Base-by-base conservation (phyloP, 495 filamentous ascomycete species). In the Cudoniella acicularis region DNA sequence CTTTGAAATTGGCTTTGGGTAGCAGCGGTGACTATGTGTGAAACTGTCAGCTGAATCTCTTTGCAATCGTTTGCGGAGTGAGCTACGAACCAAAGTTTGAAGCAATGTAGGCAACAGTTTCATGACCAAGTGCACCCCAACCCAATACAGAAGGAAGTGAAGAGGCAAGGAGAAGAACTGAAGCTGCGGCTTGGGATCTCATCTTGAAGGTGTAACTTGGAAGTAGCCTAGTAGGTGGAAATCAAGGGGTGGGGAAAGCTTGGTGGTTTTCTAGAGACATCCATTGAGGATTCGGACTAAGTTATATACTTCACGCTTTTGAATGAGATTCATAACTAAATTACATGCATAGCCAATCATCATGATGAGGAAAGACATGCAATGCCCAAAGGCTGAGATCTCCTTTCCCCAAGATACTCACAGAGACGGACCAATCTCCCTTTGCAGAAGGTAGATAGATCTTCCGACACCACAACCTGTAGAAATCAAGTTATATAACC, bases 81-180 rank as follows among this genome's bases (percentile, higher is more conserved):
- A 49, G 24, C 41, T 10, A 17, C 30, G 1, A 20, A 62, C 60
- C 27, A 26, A 62, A 65, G 21, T 62, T 55, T 13, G 48, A 22
- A 13, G 65, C 62, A 49, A 65, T 58, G 27, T 75, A 76, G 1
- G 72, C 77, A 36, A 81, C 68, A 1, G 79, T 80, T 24, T 76
- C 71, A 49, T 83, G 79, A 10, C 80, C 80, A 11, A 83, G 57
- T 11, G 50, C 53, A 26, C 80, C 80, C 80, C 80, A 83, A 21
- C 48, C 23, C 18, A 26, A 23, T 3, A n/a, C 48, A 13, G 20
- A 24, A 2, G 20, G 48, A 13, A 50, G 43, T 3, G 4, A 46
- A 4, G 43, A 23, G 10, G 48, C 21, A 23, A 36, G 30, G 30
- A 36, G 30, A 13, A 36, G 6, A 36, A 36, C 13, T 36, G 30